Base-by-base conservation (phyloP, 441 rosid genomes). In the Corymbia citriodora region DNA sequence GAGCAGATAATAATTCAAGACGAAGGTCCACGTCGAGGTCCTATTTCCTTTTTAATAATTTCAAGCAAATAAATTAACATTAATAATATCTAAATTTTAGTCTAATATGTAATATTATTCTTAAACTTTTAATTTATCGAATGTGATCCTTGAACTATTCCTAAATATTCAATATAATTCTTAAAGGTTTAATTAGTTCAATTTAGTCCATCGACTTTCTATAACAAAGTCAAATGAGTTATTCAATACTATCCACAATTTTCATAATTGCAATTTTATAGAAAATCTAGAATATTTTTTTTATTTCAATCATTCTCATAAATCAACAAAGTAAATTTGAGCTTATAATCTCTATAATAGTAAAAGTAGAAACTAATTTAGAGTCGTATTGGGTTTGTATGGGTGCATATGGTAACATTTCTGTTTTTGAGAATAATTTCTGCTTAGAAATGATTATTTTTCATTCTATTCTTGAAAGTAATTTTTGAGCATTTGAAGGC, bases 101-200 rank as follows among this genome's bases (percentile, higher is more conserved):
- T 27, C 12, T 6, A 12, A 3, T 36, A 1, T 10, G 9, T 40
- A 74, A 21, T 21, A 10, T 19, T 15, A 2, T 11, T 4, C 2
- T 36, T 36, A 40, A 36, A 36, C 13, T 74, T 36, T 74, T 74
- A 74, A 11, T 74, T 74, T 6, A 6, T 74, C 45, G 6, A 40
- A 72, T 36, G 1, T 36, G 1, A 18, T 40, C 3, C 4, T 36
- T 72, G 14, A 11, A 36, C 16, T 36, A 36, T 19, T 19, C 2
- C 7, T 36, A 74, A 45, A 36, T 21, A 16, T 74, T 19, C 9
- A 2, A 72, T 36, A 27, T 19, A 36, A 45, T 72, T 1, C 10
- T 70, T 33, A 17, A 9, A 33, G 11, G 7, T 70, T 70, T 7
- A 16, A 10, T 17, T 31, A 31, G 45, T 68, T 31, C 12, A 5